Base-by-base conservation (phyloP, 495 filamentous ascomycete species). In the Jackrogersella minutella region DNA sequence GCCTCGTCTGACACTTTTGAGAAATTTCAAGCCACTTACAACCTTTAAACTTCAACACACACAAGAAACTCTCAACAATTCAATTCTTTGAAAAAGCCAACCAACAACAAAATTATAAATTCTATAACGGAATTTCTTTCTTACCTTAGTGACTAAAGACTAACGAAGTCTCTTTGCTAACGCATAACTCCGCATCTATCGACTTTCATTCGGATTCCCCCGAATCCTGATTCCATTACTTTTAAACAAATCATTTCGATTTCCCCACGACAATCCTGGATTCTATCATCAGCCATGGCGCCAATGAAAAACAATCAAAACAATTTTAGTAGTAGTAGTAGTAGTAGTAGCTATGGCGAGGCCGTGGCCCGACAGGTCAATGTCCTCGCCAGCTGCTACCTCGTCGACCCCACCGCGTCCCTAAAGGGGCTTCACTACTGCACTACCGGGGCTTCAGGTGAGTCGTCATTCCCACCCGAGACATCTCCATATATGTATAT, bases 401-500 rank as follows among this genome's bases (percentile, higher is more conserved):
- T 84, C 59, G 85, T 95, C 68, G 82, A 86, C 72, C 64, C 78
- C 41, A 58, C 75, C 46, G 77, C 79, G 55, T 79, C 77, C 66
- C 78, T 86, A 30, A 85, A 89, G 73, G 90, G 90, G 63, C 93
- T 95, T 81, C 93, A 97, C 81, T 97, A 96, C 87, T 94, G 89
- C 87, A 90, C 92, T 90, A 93, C 91, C 78, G 83, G 85, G 81
- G 87, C 89, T 76, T 84, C 87, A 80, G 91, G 87, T 90, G 82
- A 72, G 82, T 71, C n/a, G 10, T 34, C 37, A 3, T 57, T 14
- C 10, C 31, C n/a, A 47, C 33, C 16, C 31, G 37, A 51, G 40
- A 44, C 34, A 44, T 53, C 26, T 64, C 50, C 8, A n/a, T n/a
- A n/a, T 19, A 22, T 31, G 39, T 47, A 36, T 1, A 0, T 28